Conservation (phyloP, 2,329 filamentous ascomycete genomes). For the Cyphellophora attinorum region DNA sequence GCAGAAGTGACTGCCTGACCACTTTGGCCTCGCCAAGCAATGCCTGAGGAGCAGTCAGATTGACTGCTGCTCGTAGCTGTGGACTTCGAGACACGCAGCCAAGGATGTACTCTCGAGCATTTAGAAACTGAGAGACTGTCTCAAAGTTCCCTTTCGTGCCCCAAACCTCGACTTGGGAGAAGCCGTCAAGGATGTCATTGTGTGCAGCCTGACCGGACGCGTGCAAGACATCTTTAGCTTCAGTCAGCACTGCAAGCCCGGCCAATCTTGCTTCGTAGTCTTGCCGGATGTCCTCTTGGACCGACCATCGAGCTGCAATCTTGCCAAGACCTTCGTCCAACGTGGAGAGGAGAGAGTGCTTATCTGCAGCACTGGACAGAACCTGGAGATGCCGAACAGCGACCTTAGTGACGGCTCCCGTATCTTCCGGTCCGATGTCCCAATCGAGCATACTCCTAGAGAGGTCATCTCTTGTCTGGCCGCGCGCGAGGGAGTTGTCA, state of each 20-base stretch:
- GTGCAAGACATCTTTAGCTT: constrained; percentile 68
- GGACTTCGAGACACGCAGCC: constrained; percentile 65
- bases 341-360: background rate
- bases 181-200: constrained; percentile 50
- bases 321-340: background rate
- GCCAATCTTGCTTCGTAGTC: background rate
- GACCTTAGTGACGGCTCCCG: background rate
- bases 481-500: background rate
- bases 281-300: background rate
- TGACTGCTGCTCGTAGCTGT: constrained; percentile 51
- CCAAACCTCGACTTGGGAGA: constrained; percentile 62
- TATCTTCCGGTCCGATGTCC: background rate
- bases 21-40: constrained; percentile 65
- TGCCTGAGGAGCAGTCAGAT: constrained; percentile 53
- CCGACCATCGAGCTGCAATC: background rate
- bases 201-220: constrained; percentile 52
- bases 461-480: background rate
- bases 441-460: background rate
- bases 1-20: constrained; percentile 63
- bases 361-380: background rate
- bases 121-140: constrained; percentile 71
- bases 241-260: constrained; percentile 62
- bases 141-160: constrained; percentile 65
- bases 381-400: background rate
- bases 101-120: constrained; percentile 72